Conservation (phyloP, 192 early-diverging fungal genomes). For the Neocallimastix lanati region DNA sequence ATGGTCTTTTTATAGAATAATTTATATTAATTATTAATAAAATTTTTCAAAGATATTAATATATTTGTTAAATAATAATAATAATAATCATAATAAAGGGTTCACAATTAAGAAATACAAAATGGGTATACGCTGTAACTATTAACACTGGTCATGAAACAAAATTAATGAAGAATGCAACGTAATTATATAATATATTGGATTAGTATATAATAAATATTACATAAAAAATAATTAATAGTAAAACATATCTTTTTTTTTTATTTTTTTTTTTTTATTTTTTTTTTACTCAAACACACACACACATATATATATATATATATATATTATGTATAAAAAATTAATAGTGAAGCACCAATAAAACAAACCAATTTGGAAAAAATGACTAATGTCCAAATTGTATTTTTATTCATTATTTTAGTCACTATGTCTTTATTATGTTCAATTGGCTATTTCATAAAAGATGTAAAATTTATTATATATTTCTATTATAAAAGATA, state of each 20-base stretch:
- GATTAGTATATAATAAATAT: not conserved
- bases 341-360: slow-evolving; percentile 54
- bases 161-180: slow-evolving; percentile 91
- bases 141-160: slow-evolving; percentile 96
- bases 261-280: too few relatives aligned
- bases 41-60: too few relatives aligned
- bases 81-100: slow-evolving; percentile 20
- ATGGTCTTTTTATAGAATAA: not conserved
- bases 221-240: not conserved
- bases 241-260: too few relatives aligned
- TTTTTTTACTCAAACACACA: too few relatives aligned
- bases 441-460: slow-evolving; percentile 54
- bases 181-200: slow-evolving; percentile 12
- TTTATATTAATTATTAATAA: too few relatives aligned
- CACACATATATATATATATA: too few relatives aligned
- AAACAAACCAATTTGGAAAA: slow-evolving; percentile 80
- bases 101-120: slow-evolving; percentile 81
- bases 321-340: too few relatives aligned
- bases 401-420: slow-evolving; percentile 77
- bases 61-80: not conserved
- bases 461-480: not conserved
- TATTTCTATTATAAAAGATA: too few relatives aligned
- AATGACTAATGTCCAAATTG: slow-evolving; percentile 83
- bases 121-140: slow-evolving; percentile 83
- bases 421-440: slow-evolving; percentile 67